These are phyloP conservation scores for Penicillium digitatum DNA, from an alignment of 2,329 filamentous ascomycete genomes.

Conservation along the genomic window DNA sequence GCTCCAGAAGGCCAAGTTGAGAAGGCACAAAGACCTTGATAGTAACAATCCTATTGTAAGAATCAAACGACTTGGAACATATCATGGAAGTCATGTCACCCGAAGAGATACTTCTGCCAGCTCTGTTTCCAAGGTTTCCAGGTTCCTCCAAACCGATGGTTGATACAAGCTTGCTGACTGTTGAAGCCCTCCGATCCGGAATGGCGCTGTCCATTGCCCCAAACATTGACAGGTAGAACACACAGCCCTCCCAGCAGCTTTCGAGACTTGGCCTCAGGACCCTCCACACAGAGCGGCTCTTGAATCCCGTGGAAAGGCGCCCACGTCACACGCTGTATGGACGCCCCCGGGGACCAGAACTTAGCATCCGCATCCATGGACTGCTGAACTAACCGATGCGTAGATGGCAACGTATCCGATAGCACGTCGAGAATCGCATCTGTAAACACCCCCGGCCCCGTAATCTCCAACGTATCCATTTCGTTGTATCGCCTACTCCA, in stretches of 20 bases:
- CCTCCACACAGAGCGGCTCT: conserved; percentile 27
- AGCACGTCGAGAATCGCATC: conserved; percentile 33
- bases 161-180: conserved; percentile 31
- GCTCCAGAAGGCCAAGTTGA: neutral
- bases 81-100: conserved; percentile 8
- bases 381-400: conserved; percentile 23
- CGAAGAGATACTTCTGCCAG: conserved; percentile 30
- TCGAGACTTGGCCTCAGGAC: conserved; percentile 33
- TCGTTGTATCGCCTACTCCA: conserved; percentile 22
- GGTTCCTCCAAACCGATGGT: conserved; percentile 33
- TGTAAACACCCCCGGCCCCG: conserved; percentile 35
- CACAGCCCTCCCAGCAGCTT: conserved; percentile 75
- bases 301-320: conserved; percentile 31
- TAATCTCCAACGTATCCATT: conserved; percentile 30
- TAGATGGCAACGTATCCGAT: conserved; percentile 26
- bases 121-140: conserved; percentile 38
- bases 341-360: conserved; percentile 11
- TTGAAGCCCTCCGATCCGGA: conserved; percentile 28
- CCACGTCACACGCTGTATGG: conserved; percentile 31
- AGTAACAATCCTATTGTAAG: neutral
- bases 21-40: neutral
- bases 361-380: conserved; percentile 25
- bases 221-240: conserved; percentile 74
- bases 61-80: neutral
- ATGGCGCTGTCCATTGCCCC: conserved; percentile 38